Base-by-base conservation (phyloP, 495 filamentous ascomycete genomes). In the Bacidia rubella region DNA sequence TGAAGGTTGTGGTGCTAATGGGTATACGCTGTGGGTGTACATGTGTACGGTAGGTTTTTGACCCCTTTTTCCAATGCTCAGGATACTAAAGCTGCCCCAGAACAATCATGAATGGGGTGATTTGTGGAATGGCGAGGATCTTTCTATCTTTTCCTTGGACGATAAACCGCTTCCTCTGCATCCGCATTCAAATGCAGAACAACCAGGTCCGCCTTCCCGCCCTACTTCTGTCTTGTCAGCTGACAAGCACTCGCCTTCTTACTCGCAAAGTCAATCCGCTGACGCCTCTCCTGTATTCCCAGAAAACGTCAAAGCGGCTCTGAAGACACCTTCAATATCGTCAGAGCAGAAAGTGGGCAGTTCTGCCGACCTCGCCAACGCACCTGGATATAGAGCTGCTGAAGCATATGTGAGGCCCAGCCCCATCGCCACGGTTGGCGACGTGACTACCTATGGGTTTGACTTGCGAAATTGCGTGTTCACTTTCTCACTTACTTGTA, bases 101-200 rank as follows among this genome's bases (percentile, higher is more conserved):
- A 98, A 96, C 63, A 81, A 82, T 51, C 92, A 98, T 58, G 72
- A 83, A 61, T 85, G 85, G 72, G 93, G 92, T 29, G 92, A 98
- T 61, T 80, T 87, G 42, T 98, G 92, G 92, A 97, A 98, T 56
- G 92, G 92, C 25, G 92, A 98, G 60, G 92, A 98, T 68, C 70
- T 98, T 17, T 95, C 87, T 7, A 93, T 98, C 29, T 85, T 78
- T 61, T 95, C 87, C 0, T 54, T 73, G 2, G 89, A 98, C 57
- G 92, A 98, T 62, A 76, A 76, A 21, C 74, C 80, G 22, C 71
- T 94, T 0, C 78, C 80, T 12, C 65, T 74, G 64, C 67, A 71
- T 54, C 62, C 68, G 58, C 20, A 60, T 53, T 51, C 58, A 25
- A 55, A 57, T 40, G 44, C 54, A 25, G 49, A 57, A 49, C 47